Percentiles rank a stretch among this genome's conserved stretches.
Conservation (phyloP, 352 stramenopile species). For the Globisporangium splendens region DNA sequence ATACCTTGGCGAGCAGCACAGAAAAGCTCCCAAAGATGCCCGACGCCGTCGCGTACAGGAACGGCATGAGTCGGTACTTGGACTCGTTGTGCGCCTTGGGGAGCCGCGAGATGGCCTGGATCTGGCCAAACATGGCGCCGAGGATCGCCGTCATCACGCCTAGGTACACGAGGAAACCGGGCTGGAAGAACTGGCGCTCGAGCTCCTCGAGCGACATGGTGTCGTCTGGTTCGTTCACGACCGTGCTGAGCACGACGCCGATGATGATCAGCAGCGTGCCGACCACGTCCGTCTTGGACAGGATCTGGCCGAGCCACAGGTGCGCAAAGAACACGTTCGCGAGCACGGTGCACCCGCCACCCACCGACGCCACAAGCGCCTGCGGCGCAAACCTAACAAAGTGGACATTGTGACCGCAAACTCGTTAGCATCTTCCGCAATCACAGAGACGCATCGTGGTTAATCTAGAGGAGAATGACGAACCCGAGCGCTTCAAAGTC, state of each 20-base stretch:
- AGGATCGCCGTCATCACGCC: conserved; percentile 70
- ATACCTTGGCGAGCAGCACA: conserved; percentile 66
- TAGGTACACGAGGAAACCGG: conserved; percentile 76
- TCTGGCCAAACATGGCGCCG: conserved; percentile 64
- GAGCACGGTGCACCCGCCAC: conserved; percentile 82
- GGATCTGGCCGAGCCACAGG: conserved; percentile 73
- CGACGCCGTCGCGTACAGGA: conserved; percentile 77
- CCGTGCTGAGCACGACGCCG: conserved; percentile 75
- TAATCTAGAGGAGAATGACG: not conserved
- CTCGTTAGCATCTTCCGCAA: too few species aligned
- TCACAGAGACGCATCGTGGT: not conserved
- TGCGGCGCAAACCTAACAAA: conserved; percentile 71
- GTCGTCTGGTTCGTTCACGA: conserved; percentile 77
- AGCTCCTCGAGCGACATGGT: conserved; percentile 76
- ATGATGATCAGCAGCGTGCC: conserved; percentile 80
- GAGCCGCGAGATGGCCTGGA: conserved; percentile 58
- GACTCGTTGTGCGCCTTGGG: conserved; percentile 47
- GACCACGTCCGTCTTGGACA: conserved; percentile 62
- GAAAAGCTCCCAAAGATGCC: conserved; percentile 84
- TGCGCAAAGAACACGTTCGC: conserved; percentile 89
- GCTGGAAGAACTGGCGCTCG: conserved; percentile 76
- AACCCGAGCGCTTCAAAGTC: conserved; percentile 86
- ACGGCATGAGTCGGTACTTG: conserved; percentile 67
- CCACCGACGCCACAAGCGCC: conserved; percentile 80
- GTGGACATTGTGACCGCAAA: too few species aligned